phyloP scores from a whole-genome alignment of 176 grass and related monocot species.

The Neostapfia colusana region DNA sequence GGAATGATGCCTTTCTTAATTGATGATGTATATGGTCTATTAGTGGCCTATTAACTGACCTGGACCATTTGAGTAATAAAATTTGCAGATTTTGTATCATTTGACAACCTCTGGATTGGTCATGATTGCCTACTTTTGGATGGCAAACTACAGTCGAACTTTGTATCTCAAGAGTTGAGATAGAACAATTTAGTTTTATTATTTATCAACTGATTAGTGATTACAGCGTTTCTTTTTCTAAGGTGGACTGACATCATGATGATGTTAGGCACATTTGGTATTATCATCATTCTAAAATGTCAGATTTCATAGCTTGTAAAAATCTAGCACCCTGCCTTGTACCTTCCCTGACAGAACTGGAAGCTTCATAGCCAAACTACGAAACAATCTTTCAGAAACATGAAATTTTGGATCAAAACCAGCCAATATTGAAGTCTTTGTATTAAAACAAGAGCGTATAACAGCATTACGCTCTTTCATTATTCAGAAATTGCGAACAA shows the following conservation, averaged over 20 bases:
- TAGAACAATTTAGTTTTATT: background rate
- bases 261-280: background rate
- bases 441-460: background rate
- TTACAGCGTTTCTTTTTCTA: background rate
- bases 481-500: background rate
- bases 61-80: background rate
- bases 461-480: background rate
- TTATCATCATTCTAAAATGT: background rate
- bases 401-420: background rate
- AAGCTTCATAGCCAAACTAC: background rate
- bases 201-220: constrained; percentile 1
- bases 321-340: background rate
- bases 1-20: background rate
- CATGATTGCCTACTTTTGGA: constrained; percentile 10
- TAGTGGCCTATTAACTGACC: background rate
- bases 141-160: background rate
- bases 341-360: background rate
- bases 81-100: background rate
- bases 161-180: background rate
- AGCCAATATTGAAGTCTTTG: background rate
- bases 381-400: background rate
- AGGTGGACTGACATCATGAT: background rate
- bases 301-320: background rate
- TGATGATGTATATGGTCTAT: background rate
- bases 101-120: background rate